Percentiles rank a stretch among this genome's conserved stretches.
phyloP scores from a whole-genome alignment of 148 eudicot genomes.

The Spergularia bocconei region DNA sequence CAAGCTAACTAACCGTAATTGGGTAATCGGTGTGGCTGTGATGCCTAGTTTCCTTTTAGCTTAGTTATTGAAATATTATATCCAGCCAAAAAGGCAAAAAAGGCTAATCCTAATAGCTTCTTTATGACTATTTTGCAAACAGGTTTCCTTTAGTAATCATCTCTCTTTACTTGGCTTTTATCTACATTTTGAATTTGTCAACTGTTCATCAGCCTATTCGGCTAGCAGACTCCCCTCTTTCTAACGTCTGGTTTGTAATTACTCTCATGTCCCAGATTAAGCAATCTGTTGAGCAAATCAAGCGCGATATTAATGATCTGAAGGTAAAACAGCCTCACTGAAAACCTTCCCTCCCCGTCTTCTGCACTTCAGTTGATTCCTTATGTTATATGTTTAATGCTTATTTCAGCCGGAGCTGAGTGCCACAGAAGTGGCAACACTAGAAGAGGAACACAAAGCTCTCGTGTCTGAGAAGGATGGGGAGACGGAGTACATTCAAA shows the following conservation, averaged over 20 bases:
- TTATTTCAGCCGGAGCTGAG: slow-evolving; percentile 57
- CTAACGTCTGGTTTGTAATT: background rate
- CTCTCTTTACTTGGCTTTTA: background rate
- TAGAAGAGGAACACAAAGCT: slow-evolving; percentile 70
- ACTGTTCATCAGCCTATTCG: background rate
- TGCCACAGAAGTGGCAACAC: slow-evolving; percentile 40
- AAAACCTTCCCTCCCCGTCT: background rate
- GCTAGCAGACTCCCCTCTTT: background rate
- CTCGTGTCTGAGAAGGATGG: slow-evolving; percentile 67
- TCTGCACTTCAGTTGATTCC: background rate
- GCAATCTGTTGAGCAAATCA: slow-evolving; percentile 49
- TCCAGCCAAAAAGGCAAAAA: too few relatives aligned
- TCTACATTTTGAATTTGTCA: background rate
- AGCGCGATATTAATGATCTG: slow-evolving; percentile 39
- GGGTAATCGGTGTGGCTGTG: too few relatives aligned
- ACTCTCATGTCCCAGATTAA: slow-evolving; percentile 48
- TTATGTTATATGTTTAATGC: slow-evolving; percentile 3
- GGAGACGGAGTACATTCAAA: slow-evolving; percentile 57
- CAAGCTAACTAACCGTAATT: background rate
- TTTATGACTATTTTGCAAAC: background rate
- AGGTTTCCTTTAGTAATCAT: background rate
- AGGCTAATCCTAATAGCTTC: too few relatives aligned
- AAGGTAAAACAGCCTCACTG: slow-evolving; percentile 39
- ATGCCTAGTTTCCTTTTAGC: too few relatives aligned
- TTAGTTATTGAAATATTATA: too few relatives aligned